These are phyloP conservation scores for Aspergillus olivimuriae DNA, from an alignment of 495 filamentous ascomycete species.

Conservation along the genomic window DNA sequence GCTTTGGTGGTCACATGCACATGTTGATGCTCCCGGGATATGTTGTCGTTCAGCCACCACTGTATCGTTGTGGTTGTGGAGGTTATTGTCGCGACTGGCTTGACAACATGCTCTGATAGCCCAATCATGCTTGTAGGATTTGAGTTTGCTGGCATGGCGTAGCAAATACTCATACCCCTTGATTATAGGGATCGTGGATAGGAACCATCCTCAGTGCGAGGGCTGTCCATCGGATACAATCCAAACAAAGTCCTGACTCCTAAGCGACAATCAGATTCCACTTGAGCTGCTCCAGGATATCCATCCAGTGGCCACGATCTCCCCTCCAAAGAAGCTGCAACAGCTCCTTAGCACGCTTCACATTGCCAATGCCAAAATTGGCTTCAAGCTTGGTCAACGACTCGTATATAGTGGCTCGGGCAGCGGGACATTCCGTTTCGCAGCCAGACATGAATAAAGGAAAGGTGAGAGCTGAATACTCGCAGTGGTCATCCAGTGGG, in stretches of 20 bases:
- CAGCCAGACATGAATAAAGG: constrained; percentile 38
- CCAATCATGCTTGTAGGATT: no score
- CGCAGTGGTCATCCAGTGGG: constrained; percentile 32
- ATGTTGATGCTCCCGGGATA: no score
- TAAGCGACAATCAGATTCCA: constrained; percentile 39
- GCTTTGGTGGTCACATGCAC: no score
- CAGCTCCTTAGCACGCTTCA: constrained; percentile 34
- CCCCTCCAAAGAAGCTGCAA: constrained; percentile 29
- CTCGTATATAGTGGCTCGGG: constrained; percentile 23
- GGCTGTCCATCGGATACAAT: no score
- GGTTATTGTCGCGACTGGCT: no score
- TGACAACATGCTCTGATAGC: no score
- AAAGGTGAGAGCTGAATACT: constrained; percentile 40
- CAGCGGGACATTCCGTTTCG: constrained; percentile 20
- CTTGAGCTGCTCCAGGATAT: constrained; percentile 32
- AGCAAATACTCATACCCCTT: no score
- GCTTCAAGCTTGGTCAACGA: constrained; percentile 26
- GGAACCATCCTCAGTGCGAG: no score
- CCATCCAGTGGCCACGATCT: constrained; percentile 30
- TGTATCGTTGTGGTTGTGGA: no score
- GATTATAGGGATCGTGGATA: no score
- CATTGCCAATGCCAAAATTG: constrained; percentile 42
- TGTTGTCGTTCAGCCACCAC: no score
- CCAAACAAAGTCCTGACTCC: neutral
- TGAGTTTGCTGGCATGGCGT: no score